phyloP scores from a whole-genome alignment of 257 asterid species.

The Nicotiana sylvestris region DNA sequence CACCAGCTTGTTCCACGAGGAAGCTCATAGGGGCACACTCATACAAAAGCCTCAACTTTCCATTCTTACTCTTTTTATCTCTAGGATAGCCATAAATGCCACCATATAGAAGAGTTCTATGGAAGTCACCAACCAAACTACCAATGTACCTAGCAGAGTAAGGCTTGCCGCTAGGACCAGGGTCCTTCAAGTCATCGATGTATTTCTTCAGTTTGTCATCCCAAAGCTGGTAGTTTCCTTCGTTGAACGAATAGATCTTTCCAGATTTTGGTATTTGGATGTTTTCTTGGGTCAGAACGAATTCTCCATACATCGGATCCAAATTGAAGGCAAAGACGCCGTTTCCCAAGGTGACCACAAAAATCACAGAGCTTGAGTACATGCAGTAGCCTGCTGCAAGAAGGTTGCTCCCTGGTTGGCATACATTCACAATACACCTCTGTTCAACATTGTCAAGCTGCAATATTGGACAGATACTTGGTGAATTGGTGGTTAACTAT shows the following conservation, averaged over 20 bases:
- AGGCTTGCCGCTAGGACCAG: conserved; percentile 91
- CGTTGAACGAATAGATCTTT: conserved; percentile 78
- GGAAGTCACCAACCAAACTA: conserved; percentile 90
- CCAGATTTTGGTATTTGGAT: conserved; percentile 80
- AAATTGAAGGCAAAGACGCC: conserved; percentile 80
- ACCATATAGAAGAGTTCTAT: conserved; percentile 72
- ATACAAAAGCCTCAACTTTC: conserved; percentile 84
- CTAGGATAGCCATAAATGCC: conserved; percentile 90
- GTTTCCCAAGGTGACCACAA: conserved; percentile 64
- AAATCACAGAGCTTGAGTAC: conserved; percentile 89
- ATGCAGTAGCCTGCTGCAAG: conserved; percentile 95
- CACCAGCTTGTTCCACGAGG: conserved; percentile 94
- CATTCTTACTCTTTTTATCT: conserved; percentile 79
- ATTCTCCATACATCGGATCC: conserved; percentile 91
- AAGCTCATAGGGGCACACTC: conserved; percentile 98
- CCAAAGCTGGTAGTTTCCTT: conserved; percentile 91
- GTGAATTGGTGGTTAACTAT: background rate
- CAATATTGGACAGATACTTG: conserved; percentile 4
- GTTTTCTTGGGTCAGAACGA: conserved; percentile 72
- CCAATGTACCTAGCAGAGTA: conserved; percentile 88
- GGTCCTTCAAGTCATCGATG: conserved; percentile 82
- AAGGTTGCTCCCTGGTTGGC: conserved; percentile 88
- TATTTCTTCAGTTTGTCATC: conserved; percentile 82
- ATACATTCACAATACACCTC: conserved; percentile 72
- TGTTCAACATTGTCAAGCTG: conserved; percentile 57